Percentiles rank a stretch among this genome's conserved stretches.
Conservation (phyloP, 2,329 filamentous ascomycete genomes). For the Cercospora sp. region DNA sequence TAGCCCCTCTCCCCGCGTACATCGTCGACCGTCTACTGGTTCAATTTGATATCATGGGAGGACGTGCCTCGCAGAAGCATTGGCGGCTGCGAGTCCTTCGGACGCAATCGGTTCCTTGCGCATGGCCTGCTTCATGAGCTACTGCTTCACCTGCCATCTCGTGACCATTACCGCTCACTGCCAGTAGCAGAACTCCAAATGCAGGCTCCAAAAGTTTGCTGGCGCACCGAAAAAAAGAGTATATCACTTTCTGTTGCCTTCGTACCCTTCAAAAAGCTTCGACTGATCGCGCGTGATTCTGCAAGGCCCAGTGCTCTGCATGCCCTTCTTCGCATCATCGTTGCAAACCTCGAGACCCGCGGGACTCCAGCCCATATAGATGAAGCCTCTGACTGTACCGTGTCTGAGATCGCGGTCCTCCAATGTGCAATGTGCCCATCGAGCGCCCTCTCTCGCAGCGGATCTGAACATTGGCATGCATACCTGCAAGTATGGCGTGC, state of each 20-base stretch:
- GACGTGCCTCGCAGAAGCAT: background rate
- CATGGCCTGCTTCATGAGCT: background rate
- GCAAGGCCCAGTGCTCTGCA: background rate
- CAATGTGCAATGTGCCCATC: background rate
- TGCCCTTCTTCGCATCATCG: background rate
- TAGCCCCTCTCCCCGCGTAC: background rate
- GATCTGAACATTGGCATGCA: background rate
- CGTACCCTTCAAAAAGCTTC: background rate
- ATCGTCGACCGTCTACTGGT: background rate
- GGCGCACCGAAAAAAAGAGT: background rate
- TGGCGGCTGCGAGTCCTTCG: background rate
- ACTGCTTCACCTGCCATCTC: no score
- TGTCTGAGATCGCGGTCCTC: background rate
- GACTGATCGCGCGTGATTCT: background rate
- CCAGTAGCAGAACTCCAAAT: background rate
- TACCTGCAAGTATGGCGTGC: background rate
- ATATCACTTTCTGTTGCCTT: background rate
- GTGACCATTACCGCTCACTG: no score
- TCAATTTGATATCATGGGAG: background rate
- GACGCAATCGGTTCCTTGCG: background rate
- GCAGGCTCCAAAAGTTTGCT: background rate
- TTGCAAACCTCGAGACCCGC: background rate
- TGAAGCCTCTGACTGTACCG: background rate
- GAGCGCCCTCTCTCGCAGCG: background rate
- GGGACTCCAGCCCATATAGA: constrained; percentile 4